Percentiles rank a stretch among this genome's conserved stretches.
Evolutionary conservation across 2,329 filamentous ascomycete species (phyloP).

Genomic region (Penicillium polonicum): DNA sequence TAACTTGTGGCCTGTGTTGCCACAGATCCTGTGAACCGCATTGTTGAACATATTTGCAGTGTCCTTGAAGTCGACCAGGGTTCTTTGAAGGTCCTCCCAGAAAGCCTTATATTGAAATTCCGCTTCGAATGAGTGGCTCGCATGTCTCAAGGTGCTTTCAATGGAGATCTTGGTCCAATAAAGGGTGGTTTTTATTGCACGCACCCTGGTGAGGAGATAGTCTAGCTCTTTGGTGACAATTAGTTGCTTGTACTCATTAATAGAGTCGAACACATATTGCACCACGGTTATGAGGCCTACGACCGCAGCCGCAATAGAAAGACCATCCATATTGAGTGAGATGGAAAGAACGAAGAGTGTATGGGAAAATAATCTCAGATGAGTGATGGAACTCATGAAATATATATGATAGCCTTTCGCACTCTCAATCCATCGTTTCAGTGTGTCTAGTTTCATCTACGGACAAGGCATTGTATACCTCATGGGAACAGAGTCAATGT

Average conservation of each 20-base stretch:
- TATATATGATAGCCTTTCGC: neutral
- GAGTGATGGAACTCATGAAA: neutral
- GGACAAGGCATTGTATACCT: neutral
- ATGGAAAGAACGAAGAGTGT: neutral
- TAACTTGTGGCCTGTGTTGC: neutral
- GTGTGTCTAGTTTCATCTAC: neutral
- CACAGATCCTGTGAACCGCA: neutral
- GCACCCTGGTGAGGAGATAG: rapidly evolving
- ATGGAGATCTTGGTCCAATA: rapidly evolving
- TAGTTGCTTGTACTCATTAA: neutral
- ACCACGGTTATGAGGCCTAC: rapidly evolving
- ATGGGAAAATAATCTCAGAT: neutral
- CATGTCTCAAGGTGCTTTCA: neutral
- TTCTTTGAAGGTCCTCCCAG: neutral
- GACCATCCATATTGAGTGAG: neutral
- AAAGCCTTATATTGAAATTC: neutral
- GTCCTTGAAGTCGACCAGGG: neutral
- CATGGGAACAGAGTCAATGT: neutral
- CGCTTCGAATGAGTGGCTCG: no score
- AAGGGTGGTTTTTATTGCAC: no score
- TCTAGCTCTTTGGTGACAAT: neutral
- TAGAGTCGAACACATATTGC: neutral
- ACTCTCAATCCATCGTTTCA: neutral
- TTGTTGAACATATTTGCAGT: neutral
- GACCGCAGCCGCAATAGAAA: neutral